Evolutionary conservation across 202 grass and related monocot genomes (phyloP), one percentile per base, ranked within the genome.

Genomic region (Panicum hallii): DNA sequence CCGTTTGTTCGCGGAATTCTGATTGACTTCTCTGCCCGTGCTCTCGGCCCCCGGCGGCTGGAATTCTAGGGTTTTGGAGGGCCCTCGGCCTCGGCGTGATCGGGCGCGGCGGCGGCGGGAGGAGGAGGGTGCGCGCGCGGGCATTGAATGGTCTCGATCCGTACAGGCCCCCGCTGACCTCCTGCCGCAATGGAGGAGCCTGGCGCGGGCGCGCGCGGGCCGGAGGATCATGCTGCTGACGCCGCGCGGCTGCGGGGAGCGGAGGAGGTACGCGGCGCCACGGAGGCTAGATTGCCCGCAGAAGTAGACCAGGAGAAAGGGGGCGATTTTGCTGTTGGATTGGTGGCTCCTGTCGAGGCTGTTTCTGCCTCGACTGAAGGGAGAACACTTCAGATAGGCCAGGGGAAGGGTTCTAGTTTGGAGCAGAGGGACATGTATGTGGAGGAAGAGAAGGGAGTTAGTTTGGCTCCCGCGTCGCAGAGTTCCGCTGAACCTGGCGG

Each of bases 131-230:
- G 6, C 0, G 71, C 6, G 34, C 38, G 64, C 50, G 65, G 63
- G 74, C 88, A 87, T 87, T 90, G 84, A 79, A 83, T 83, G 88
- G 75, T 68, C 84, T 90, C 67, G 67, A 90, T 87, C 84, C 74
- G 67, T 75, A 67, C 61, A 74, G 50, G 23, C 0, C 52, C 61
- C 52, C 23, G 88, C 79, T 83, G 84, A 90, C 79, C 60, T 13
- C 65, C 88, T 83, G 83, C 58, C 70, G 79, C 79, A 61, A 87
- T 90, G 88, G 67, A 74, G 79, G 74, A 65, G 38, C 19, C 82
- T 76, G 78, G 32, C 45, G 63, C 17, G 34, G 79, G 0, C 34
- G 52, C 13, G 67, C 57, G 23, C 34, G 68, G 84, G 14, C 74
- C 5, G 49, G 88, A 78, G 83, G 78, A 34, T 79, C 84, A 19